Base-by-base conservation (phyloP, 768 basidiomycete species). In the Hortiboletus campestris region DNA sequence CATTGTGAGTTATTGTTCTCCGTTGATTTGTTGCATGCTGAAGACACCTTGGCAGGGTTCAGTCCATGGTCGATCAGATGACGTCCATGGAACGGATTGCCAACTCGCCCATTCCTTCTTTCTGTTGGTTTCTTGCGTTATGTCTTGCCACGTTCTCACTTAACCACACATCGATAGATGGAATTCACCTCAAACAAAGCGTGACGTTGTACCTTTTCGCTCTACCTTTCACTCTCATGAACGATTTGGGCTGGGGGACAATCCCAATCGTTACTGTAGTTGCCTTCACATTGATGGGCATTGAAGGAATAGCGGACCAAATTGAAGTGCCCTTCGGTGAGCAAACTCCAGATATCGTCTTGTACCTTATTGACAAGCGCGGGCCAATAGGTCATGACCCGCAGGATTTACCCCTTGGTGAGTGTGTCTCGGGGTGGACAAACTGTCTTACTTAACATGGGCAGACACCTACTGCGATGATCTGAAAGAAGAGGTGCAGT, bases 301-400 rank as follows among this genome's bases (percentile, higher is more conserved):
- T 98, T 49, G 94, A 97, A 76, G 94, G 93, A 6, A 98, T 97
- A 60, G 94, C 95, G 0, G 88, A 95, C 57, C 86, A 93, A 71
- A 93, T 96, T 61, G 94, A 97, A 71, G 89, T 90, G 86, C 95
- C 95, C 0, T 97, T 97, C 62, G 94, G 93, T 87, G 57, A 45
- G 78, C 70, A 22, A 17, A 40, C 19, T 32, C 35, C 8, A 17
- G 20, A 42, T 11, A n/a, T 22, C 17, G 2, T 40, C 31, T 48
- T 46, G 31, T 22, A 35, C 8, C 6, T 51, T 34, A 22, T 40
- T 58, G 25, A 55, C 36, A 22, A n/a, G 13, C 22, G 35, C 2
- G 53, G 44, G 61, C 56, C 56, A 10, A 51, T 55, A 84, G 84
- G 85, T 41, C 75, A 75, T 54, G 88, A 91, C 64, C 74, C 79